phyloP scores from a whole-genome alignment of 2,329 filamentous ascomycete genomes.

The Fusarium palustre region DNA sequence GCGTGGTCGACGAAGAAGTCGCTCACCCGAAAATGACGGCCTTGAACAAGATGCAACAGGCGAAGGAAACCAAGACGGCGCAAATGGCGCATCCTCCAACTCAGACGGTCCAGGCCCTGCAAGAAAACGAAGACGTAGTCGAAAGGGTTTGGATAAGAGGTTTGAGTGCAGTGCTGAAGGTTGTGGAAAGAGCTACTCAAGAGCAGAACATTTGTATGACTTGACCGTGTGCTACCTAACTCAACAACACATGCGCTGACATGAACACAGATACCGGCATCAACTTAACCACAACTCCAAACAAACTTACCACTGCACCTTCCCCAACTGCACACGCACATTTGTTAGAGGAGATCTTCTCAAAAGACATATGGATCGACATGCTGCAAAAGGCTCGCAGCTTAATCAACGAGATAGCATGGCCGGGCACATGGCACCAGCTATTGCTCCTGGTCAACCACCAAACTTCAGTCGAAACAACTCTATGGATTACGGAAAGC shows the following conservation, averaged over 20 bases:
- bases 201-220: conserved; percentile 90
- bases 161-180: conserved; percentile 87
- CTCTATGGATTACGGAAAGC: conserved; percentile 56
- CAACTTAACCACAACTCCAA: conserved; percentile 97
- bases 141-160: conserved; percentile 82
- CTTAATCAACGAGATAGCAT: conserved; percentile 76
- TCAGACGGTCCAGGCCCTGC: conserved; percentile 68
- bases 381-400: conserved; percentile 82
- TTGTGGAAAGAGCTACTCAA: conserved; percentile 95
- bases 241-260: conserved; percentile 19
- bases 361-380: conserved; percentile 83
- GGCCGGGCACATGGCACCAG: conserved; percentile 52
- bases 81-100: conserved; percentile 62
- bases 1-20: conserved; percentile 57
- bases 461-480: conserved; percentile 59
- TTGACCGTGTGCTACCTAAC: conserved; percentile 28
- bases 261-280: conserved; percentile 75
- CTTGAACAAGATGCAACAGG: conserved; percentile 56
- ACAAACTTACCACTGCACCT: conserved; percentile 94
- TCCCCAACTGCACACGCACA: conserved; percentile 86
- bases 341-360: conserved; percentile 96
- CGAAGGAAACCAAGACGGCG: conserved; percentile 48
- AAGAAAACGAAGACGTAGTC: conserved; percentile 76
- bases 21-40: conserved; percentile 57
- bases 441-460: conserved; percentile 59